phyloP scores from a whole-genome alignment of 345 rosid genomes.

The Populus alba region DNA sequence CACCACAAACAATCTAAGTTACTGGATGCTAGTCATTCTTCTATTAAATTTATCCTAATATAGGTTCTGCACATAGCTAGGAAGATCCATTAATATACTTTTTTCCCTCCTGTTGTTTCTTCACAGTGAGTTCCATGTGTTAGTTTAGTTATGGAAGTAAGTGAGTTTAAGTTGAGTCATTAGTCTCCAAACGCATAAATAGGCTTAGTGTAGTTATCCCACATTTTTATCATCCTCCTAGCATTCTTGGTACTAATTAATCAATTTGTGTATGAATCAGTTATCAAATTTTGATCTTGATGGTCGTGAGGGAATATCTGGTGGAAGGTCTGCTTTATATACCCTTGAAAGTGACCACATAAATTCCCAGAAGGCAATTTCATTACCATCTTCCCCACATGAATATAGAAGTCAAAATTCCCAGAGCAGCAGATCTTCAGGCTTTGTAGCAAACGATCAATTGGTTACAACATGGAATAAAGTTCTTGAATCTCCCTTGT shows the following conservation, averaged over 20 bases:
- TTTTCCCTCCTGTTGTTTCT: background rate
- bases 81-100: background rate
- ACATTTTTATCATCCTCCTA: background rate
- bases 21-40: background rate
- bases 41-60: background rate
- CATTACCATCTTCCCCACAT: slow-evolving; percentile 92
- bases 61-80: background rate
- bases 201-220: background rate
- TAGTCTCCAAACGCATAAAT: background rate
- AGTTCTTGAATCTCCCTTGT: slow-evolving; percentile 83
- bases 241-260: slow-evolving; percentile 14
- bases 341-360: slow-evolving; percentile 46
- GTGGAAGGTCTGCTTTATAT: slow-evolving; percentile 62
- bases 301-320: slow-evolving; percentile 56
- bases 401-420: slow-evolving; percentile 59
- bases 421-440: slow-evolving; percentile 51
- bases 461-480: slow-evolving; percentile 68
- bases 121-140: background rate
- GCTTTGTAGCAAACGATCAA: slow-evolving; percentile 41
- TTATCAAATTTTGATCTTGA: slow-evolving; percentile 58
- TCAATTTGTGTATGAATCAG: slow-evolving; percentile 31
- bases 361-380: slow-evolving; percentile 85
- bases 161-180: background rate
- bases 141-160: background rate
- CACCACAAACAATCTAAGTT: background rate